Percentiles rank a stretch among this genome's conserved stretches.
These are phyloP conservation scores for Pythium rhizo-oryzae DNA, from an alignment of 352 stramenopile species.

Conservation along the genomic window DNA sequence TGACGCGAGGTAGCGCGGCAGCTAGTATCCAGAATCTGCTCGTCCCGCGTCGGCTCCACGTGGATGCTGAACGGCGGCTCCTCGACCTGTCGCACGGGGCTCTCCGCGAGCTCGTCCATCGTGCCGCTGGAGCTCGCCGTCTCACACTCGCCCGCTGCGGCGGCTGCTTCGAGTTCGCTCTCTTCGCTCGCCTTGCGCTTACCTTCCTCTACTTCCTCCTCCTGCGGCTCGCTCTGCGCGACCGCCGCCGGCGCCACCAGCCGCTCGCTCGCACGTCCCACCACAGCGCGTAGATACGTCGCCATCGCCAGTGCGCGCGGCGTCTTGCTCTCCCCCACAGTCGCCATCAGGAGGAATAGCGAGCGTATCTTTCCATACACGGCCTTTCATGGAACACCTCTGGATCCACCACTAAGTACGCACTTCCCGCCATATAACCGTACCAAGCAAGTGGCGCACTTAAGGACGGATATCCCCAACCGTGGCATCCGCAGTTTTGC, in stretches of 20 bases:
- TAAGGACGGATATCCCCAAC: background rate
- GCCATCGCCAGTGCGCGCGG: slow-evolving; percentile 32
- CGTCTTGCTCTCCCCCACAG: background rate
- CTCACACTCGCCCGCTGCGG: background rate
- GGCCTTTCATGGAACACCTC: slow-evolving; percentile 20
- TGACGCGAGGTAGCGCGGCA: background rate
- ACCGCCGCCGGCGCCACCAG: background rate
- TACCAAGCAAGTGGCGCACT: background rate
- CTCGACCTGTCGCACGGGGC: background rate
- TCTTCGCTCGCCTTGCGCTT: background rate
- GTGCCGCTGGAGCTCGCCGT: slow-evolving; percentile 14
- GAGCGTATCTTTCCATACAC: slow-evolving; percentile 21
- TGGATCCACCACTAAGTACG: slow-evolving; percentile 10
- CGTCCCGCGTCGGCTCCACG: background rate
- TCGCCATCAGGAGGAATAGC: background rate
- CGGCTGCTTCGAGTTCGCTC: background rate
- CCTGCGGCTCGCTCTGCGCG: background rate
- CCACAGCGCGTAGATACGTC: slow-evolving; percentile 46
- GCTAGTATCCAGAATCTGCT: background rate
- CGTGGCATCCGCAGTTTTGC: background rate
- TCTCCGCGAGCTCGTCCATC: slow-evolving; percentile 13
- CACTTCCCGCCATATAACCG: background rate
- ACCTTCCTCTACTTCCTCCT: background rate
- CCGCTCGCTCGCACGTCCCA: slow-evolving; percentile 32
- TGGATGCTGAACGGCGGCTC: background rate